Evolutionary conservation across 2,329 filamentous ascomycete species (phyloP).

Genomic region (Colletotrichum sp.): DNA sequence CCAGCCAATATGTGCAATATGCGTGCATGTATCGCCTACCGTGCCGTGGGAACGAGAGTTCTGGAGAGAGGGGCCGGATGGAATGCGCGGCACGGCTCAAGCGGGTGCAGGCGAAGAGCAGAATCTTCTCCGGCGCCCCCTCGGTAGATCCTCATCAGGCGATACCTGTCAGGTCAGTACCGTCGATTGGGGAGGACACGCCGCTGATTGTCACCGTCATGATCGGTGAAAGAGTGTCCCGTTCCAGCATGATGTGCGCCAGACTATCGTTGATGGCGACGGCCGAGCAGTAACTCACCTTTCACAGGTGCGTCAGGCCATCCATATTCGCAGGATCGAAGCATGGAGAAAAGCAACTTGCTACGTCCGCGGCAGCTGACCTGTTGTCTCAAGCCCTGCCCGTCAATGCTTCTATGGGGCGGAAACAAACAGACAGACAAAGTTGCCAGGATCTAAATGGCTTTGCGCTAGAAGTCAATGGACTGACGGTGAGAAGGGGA

Average conservation of each 20-base stretch:
- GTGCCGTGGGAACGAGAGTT: background rate
- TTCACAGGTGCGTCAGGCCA: background rate
- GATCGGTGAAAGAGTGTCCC: background rate
- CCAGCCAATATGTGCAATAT: background rate
- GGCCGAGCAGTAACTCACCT: background rate
- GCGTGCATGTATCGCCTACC: background rate
- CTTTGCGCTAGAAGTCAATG: background rate
- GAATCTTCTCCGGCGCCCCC: background rate
- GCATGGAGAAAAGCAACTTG: background rate
- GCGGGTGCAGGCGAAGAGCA: constrained; percentile 1
- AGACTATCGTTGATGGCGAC: background rate
- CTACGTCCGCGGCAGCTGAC: background rate
- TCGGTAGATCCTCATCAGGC: constrained; percentile 10
- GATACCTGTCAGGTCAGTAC: background rate
- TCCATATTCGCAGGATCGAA: background rate
- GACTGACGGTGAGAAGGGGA: background rate
- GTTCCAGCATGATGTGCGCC: background rate
- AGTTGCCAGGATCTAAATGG: background rate
- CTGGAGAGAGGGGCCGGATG: background rate
- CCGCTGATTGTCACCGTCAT: background rate
- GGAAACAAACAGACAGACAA: background rate
- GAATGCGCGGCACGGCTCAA: constrained; percentile 8
- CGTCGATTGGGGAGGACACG: background rate
- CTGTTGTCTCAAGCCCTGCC: background rate
- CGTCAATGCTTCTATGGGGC: background rate